Evolutionary conservation across 164 flowering plant species (phyloP).

Genomic region (Nymphaea colorata): DNA sequence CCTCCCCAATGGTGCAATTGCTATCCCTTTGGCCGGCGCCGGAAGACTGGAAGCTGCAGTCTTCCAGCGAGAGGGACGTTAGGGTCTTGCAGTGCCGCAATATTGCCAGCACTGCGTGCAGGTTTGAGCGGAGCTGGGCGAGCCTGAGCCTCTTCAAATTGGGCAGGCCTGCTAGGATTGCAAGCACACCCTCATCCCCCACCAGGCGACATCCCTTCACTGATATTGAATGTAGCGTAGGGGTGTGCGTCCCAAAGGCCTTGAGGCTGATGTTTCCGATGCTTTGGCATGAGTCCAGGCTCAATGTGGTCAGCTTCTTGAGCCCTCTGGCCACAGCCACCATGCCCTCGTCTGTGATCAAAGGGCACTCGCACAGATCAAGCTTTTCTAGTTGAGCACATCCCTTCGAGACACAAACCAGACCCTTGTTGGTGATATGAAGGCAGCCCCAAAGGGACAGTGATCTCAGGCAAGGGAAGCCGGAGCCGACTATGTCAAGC

Average conservation of each 20-base stretch:
- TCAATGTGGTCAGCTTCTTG: constrained; percentile 16
- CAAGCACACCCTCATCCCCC: constrained; percentile 16
- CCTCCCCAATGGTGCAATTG: constrained; percentile 36
- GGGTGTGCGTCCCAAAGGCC: constrained; percentile 16
- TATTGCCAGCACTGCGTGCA: background rate
- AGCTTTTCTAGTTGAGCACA: constrained; percentile 25
- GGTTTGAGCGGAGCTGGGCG: background rate
- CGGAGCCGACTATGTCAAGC: constrained; percentile 21
- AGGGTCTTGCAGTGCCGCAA: constrained; percentile 38
- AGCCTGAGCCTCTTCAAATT: constrained; percentile 7
- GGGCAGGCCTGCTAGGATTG: constrained; percentile 4
- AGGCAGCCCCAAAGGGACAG: constrained; percentile 24
- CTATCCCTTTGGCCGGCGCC: constrained; percentile 49
- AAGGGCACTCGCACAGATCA: constrained; percentile 18
- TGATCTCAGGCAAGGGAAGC: constrained; percentile 20
- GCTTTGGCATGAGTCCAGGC: constrained; percentile 21
- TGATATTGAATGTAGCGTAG: constrained; percentile 16
- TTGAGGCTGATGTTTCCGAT: constrained; percentile 22
- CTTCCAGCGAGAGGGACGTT: constrained; percentile 78
- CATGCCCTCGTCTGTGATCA: constrained; percentile 15
- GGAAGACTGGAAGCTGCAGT: constrained; percentile 67
- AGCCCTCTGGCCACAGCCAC: constrained; percentile 19
- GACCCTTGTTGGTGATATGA: constrained; percentile 19
- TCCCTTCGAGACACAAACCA: constrained; percentile 18
- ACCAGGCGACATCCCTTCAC: constrained; percentile 18